Conservation (phyloP, 192 early-diverging fungal genomes). For the Coemansia sp. region DNA sequence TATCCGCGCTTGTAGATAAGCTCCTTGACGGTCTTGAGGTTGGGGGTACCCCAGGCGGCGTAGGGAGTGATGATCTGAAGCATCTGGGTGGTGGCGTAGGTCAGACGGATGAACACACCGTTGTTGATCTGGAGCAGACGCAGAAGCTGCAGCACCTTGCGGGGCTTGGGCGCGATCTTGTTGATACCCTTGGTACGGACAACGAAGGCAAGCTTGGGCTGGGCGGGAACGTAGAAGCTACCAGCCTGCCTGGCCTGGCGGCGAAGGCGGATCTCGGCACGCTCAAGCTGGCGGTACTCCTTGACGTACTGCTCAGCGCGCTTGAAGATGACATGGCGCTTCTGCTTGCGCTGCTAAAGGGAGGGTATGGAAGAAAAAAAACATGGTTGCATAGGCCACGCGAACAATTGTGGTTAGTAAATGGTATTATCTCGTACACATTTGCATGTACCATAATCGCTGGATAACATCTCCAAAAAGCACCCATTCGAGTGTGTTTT, state of each 20-base stretch:
- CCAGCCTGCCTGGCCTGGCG: conserved; percentile 91
- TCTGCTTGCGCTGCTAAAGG: conserved; percentile 59
- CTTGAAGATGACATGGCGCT: conserved; percentile 98
- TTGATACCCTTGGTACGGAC: conserved; percentile 99
- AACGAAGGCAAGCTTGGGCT: conserved; percentile 97
- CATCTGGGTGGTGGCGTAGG: conserved; percentile 97
- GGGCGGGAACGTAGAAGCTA: conserved; percentile 93
- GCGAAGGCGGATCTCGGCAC: conserved; percentile 86
- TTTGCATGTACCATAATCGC: not conserved
- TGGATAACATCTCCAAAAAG: not conserved
- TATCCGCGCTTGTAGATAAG: conserved; percentile 99
- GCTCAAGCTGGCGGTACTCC: conserved; percentile 92
- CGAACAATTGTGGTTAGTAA: not conserved
- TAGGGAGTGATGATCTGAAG: conserved; percentile 96
- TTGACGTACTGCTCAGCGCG: conserved; percentile 98
- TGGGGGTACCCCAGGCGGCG: conserved; percentile 93
- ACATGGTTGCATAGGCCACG: not conserved
- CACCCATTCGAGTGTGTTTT: not conserved
- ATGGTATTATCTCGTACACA: not conserved
- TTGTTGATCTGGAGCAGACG: conserved; percentile 99
- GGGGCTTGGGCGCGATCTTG: conserved; percentile 98
- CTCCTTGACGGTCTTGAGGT: conserved; percentile 98
- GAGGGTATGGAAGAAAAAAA: not conserved
- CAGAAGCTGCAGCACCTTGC: conserved; percentile 98
- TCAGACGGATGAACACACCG: conserved; percentile 93